Conservation (phyloP, 2,329 filamentous ascomycete species). For the Ilyonectria mors-panacis region DNA sequence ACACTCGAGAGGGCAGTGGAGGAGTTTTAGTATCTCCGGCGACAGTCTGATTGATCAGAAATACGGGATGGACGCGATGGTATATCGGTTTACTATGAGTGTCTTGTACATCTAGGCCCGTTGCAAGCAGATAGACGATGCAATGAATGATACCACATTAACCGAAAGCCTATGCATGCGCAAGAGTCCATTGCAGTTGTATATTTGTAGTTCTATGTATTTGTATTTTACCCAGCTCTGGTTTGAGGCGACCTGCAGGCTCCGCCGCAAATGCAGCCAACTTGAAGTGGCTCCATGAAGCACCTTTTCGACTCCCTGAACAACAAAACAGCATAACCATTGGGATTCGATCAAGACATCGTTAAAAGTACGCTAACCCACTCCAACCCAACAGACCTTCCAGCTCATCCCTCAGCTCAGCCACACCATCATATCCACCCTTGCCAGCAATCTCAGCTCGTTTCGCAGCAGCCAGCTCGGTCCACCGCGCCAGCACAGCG, state of each 20-base stretch:
- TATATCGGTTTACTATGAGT: not conserved
- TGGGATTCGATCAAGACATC: not conserved
- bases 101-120: not conserved
- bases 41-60: not conserved
- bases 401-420: conserved; percentile 79
- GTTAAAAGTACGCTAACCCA: conserved; percentile 71
- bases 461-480: conserved; percentile 80
- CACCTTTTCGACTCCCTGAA: not conserved
- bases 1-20: conserved; percentile 4
- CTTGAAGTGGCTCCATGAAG: not conserved
- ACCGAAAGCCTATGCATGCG: not conserved
- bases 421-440: conserved; percentile 76
- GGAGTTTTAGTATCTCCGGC: not conserved
- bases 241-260: not conserved
- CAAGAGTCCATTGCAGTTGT: not conserved
- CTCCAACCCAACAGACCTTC: conserved; percentile 74
- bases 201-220: not conserved
- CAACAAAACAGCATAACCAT: not conserved
- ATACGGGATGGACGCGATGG: not conserved
- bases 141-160: conserved; percentile 1
- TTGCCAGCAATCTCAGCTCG: conserved; percentile 81
- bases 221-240: conserved; percentile 1
- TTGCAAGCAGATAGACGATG: not conserved
- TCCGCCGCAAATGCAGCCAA: not conserved
- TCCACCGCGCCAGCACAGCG: conserved; percentile 80